A percentile compares a stretch with the other conserved stretches of the same genome.
phyloP scores from a whole-genome alignment of 768 basidiomycete species.

The Rhodotorula paludigena region DNA sequence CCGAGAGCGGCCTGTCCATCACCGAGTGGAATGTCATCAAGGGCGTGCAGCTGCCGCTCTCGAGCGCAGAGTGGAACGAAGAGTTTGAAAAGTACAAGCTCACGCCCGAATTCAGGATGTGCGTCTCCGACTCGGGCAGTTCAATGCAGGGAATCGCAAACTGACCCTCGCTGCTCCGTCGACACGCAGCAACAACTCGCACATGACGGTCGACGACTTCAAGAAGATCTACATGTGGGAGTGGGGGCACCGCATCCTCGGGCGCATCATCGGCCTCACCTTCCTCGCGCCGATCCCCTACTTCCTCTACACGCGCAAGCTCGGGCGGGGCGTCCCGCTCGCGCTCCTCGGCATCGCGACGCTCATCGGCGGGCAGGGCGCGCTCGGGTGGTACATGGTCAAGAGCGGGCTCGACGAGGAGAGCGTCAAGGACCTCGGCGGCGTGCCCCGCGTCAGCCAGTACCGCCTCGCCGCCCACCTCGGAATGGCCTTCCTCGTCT shows the following conservation, averaged over 20 bases:
- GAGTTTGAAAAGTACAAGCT: slow-evolving; percentile 92
- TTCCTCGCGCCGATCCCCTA: slow-evolving; percentile 57
- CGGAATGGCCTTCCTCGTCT: slow-evolving; percentile 83
- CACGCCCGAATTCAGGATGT: slow-evolving; percentile 95
- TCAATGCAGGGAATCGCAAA: background rate
- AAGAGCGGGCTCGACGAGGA: slow-evolving; percentile 86
- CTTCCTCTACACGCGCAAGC: slow-evolving; percentile 52
- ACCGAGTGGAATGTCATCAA: slow-evolving; percentile 95
- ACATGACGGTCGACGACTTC: slow-evolving; percentile 81
- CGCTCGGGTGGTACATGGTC: slow-evolving; percentile 99
- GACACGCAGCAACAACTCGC: slow-evolving; percentile 69
- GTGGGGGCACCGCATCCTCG: slow-evolving; percentile 90
- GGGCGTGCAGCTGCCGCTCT: slow-evolving; percentile 78
- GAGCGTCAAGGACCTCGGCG: slow-evolving; percentile 69
- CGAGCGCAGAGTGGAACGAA: slow-evolving; percentile 66
- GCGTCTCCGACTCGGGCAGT: slow-evolving; percentile 45
- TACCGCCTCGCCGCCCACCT: slow-evolving; percentile 94
- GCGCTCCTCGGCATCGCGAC: slow-evolving; percentile 67
- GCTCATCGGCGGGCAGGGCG: slow-evolving; percentile 84
- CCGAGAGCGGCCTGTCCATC: slow-evolving; percentile 94
- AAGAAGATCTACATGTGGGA: slow-evolving; percentile 98
- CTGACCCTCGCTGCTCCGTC: background rate
- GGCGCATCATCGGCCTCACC: slow-evolving; percentile 73
- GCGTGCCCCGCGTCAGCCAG: slow-evolving; percentile 91
- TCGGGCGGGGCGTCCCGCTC: slow-evolving; percentile 60